Evolutionary conservation across 495 filamentous ascomycete species (phyloP), one percentile per base, ranked within the genome.

Genomic region (Annulohypoxylon maeteangense): DNA sequence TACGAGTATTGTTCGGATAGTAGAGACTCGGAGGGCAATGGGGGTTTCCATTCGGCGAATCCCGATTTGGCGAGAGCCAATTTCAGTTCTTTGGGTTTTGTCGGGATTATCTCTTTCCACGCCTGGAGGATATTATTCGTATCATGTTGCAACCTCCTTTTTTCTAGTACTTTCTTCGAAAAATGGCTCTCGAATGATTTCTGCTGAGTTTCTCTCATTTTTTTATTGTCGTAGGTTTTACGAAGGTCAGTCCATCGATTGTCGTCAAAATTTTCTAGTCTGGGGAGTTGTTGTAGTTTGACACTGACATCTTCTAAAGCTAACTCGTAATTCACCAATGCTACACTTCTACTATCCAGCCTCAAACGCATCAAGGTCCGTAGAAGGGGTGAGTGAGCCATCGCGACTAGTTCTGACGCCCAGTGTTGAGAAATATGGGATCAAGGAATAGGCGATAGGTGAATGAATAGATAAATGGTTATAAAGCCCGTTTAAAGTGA

Each of bases 271-370:
- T 68, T 69, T 8, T 58, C 42, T 31, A 23, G 32, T 40, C 48
- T 42, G 0, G 65, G 65, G 11, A 45, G 61, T 25, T 62, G 38
- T 16, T 68, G 53, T 27, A 68, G 45, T 20, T 40, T 62, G 48
- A 16, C 22, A 50, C 48, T 61, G 29, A 69, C 4, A 14, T 65
- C 56, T 29, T 69, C 70, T 42, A 73, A 56, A 31, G 55, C 48
- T 11, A 73, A 25, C 61, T 73, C 70, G 29, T 73, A 73, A n/a
- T 69, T 62, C 12, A 66, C 70, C 38, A 73, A 48, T 27, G 70
- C 55, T 44, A 61, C 55, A 32, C 70, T 65, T 40, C 65, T 65
- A 3, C 16, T 34, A 29, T 73, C 70, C 1, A 73, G 32, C 18
- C 20, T 69, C 16, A 51, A 23, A 12, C 70, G 70, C 67, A 64